Evolutionary conservation across 2,329 filamentous ascomycete genomes (phyloP).

Genomic region (Monosporascus ibericus): DNA sequence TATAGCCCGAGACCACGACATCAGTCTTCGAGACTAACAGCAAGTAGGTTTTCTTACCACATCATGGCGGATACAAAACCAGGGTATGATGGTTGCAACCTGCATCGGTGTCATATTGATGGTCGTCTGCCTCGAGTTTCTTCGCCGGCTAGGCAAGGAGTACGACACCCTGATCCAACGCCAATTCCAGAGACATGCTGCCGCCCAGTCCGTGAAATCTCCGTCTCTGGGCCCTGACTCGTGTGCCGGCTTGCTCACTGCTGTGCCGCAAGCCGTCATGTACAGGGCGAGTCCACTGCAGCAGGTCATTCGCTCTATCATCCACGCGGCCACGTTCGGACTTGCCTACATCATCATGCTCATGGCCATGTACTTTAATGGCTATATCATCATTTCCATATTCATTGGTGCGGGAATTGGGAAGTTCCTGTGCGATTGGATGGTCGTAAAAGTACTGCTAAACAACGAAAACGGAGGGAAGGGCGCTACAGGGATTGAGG

Average conservation of each 20-base stretch:
- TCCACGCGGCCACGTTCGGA: constrained; percentile 35
- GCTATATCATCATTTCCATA: constrained; percentile 38
- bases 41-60: constrained; percentile 30
- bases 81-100: constrained; percentile 36
- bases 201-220: constrained; percentile 16
- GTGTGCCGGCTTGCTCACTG: constrained; percentile 7
- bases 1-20: not conserved
- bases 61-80: constrained; percentile 33
- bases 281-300: constrained; percentile 35
- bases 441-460: constrained; percentile 36
- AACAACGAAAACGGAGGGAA: constrained; percentile 14
- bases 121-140: constrained; percentile 32
- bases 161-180: constrained; percentile 35
- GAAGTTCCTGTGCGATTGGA: constrained; percentile 50
- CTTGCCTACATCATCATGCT: constrained; percentile 39
- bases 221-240: constrained; percentile 7
- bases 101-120: constrained; percentile 38
- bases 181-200: constrained; percentile 30
- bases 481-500: constrained; percentile 31
- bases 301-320: constrained; percentile 32
- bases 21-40: constrained; percentile 1
- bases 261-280: constrained; percentile 18
- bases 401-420: constrained; percentile 43
- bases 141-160: constrained; percentile 35
- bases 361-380: constrained; percentile 40